Conservation (phyloP, 129 eudicot species). For the Helianthus tuberosus region DNA sequence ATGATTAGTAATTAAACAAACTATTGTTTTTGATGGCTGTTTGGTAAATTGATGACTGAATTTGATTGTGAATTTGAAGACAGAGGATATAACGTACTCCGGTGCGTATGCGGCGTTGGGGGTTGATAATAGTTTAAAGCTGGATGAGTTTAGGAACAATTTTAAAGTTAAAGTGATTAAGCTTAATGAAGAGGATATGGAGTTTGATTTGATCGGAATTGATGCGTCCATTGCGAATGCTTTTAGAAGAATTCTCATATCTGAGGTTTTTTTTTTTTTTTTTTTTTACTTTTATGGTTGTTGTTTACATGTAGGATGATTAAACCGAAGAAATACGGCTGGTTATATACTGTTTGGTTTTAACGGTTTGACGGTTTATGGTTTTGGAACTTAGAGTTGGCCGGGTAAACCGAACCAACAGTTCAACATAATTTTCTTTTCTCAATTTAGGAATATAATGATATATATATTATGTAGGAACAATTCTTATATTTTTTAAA, state of each 20-base stretch:
- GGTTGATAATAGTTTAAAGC: slow-evolving; percentile 71
- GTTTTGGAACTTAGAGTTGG: no score
- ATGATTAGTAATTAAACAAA: no score
- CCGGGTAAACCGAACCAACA: no score
- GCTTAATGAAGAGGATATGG: slow-evolving; percentile 67
- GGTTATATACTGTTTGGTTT: no score
- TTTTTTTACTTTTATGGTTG: background rate
- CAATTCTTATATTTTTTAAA: no score
- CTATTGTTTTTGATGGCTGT: no score
- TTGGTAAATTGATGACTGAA: slow-evolving; percentile 7
- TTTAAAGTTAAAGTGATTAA: slow-evolving; percentile 64
- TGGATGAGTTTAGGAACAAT: slow-evolving; percentile 60
- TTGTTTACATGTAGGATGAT: no score
- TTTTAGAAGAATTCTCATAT: slow-evolving; percentile 82
- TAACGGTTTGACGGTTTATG: no score
- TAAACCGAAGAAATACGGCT: no score
- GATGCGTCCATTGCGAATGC: slow-evolving; percentile 94
- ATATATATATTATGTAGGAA: no score
- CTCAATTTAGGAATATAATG: no score
- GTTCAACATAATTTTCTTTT: no score
- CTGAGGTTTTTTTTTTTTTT: slow-evolving; percentile 66
- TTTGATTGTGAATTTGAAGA: slow-evolving; percentile 46
- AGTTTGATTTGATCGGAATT: slow-evolving; percentile 91
- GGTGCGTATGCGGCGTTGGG: slow-evolving; percentile 91
- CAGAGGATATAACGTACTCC: slow-evolving; percentile 74